Evolutionary conservation across 345 rosid species (phyloP).

Genomic region (Nasturtium officinale): DNA sequence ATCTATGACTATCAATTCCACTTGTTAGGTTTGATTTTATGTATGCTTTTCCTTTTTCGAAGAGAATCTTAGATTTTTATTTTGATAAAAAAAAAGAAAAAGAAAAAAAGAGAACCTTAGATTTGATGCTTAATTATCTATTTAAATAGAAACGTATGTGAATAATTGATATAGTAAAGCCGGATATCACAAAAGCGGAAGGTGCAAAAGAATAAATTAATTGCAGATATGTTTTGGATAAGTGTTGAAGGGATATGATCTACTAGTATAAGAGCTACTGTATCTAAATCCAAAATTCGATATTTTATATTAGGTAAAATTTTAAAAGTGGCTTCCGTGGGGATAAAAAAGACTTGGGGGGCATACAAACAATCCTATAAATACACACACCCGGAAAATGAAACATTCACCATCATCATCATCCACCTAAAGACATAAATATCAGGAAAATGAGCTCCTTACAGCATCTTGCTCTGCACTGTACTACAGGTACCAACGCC

Average conservation of each 20-base stretch:
- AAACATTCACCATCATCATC: constrained; percentile 23
- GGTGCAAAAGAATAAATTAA: neutral
- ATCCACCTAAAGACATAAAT: too few species aligned
- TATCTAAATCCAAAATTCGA: constrained; percentile 29
- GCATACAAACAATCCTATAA: constrained; percentile 22
- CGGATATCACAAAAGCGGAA: neutral
- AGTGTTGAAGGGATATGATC: constrained; percentile 26
- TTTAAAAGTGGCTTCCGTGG: constrained; percentile 30
- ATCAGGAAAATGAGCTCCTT: constrained; percentile 29
- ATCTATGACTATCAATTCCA: constrained; percentile 20
- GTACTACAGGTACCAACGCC: constrained; percentile 16
- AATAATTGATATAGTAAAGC: neutral
- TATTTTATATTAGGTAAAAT: neutral
- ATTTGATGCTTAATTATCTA: constrained; percentile 36
- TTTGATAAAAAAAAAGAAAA: too few species aligned
- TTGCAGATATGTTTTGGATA: constrained; percentile 27
- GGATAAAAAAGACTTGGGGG: constrained; percentile 2
- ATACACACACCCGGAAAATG: neutral
- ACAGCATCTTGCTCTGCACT: constrained; percentile 16
- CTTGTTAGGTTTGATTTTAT: constrained; percentile 27
- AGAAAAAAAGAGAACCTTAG: constrained; percentile 23
- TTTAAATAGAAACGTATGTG: constrained; percentile 1
- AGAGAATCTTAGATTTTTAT: constrained; percentile 30
- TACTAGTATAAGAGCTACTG: neutral
- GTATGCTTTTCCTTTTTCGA: constrained; percentile 19